phyloP scores from a whole-genome alignment of 768 basidiomycete species.

The Suillus weaverae region DNA sequence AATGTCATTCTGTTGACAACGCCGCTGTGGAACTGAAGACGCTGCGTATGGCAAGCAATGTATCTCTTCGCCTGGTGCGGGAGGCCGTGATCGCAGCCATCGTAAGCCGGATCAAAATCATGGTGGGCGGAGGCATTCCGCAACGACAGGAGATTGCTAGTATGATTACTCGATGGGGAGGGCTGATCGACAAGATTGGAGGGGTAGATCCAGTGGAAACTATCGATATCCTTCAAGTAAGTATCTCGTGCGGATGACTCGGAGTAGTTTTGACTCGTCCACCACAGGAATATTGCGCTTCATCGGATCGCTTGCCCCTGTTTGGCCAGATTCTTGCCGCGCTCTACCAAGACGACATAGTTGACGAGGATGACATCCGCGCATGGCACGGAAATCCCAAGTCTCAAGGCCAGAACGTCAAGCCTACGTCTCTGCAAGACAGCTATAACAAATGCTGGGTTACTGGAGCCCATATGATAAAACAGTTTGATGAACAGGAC shows the following conservation, averaged over 20 bases:
- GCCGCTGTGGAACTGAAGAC: constrained; percentile 94
- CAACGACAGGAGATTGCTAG: constrained; percentile 67
- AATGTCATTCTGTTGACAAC: constrained; percentile 90
- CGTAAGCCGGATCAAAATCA: constrained; percentile 67
- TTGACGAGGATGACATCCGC: constrained; percentile 89
- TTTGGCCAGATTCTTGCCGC: constrained; percentile 87
- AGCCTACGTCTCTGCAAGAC: constrained; percentile 42
- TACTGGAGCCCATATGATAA: constrained; percentile 71
- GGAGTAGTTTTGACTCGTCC: background rate
- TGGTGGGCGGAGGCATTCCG: constrained; percentile 51
- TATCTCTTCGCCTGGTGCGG: constrained; percentile 79
- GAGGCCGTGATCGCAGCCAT: constrained; percentile 88
- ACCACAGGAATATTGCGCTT: constrained; percentile 62
- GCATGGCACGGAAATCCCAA: constrained; percentile 70
- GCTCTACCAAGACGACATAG: constrained; percentile 88
- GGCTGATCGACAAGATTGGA: constrained; percentile 76
- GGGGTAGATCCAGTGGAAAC: constrained; percentile 84
- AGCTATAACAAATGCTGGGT: constrained; percentile 69
- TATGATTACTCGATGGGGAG: constrained; percentile 79
- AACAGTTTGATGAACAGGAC: constrained; percentile 80
- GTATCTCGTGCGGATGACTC: constrained; percentile 14
- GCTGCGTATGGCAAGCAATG: constrained; percentile 95
- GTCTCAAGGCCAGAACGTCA: constrained; percentile 53
- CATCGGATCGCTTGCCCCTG: constrained; percentile 59
- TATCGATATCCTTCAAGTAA: constrained; percentile 74